Base-by-base conservation (phyloP, 345 rosid genomes). In the Citropsis articulata region DNA sequence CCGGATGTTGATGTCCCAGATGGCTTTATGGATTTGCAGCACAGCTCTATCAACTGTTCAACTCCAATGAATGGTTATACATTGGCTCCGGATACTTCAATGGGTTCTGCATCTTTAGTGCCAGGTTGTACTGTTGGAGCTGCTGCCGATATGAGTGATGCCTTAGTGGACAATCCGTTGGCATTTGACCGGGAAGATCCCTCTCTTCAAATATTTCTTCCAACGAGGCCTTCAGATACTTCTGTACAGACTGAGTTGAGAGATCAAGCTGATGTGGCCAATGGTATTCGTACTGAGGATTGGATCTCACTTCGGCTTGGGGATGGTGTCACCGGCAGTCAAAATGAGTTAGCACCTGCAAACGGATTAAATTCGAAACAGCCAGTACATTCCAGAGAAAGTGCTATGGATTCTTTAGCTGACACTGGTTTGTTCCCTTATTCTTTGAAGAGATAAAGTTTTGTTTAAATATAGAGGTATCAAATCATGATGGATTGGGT, bases 241-340 rank as follows among this genome's bases (percentile, higher is more conserved):
- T 80, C 97, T 67, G 78, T 81, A 75, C 97, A 87, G 75, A 66
- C 92, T 24, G 84, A 89, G 85, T 27, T 83, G 83, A 86, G 93
- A 81, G 90, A 88, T 82, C 91, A 86, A 80, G 89, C 84, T 83
- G 94, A 90, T 75, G 71, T 83, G 79, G 88, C 97, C 30, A 94
- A 94, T 80, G 92, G 97, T 79, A 79, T 89, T 72, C 89, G 86
- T 19, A 83, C 83, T 72, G 98, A 94, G 60, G 99, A 92, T 82
- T 96, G 97, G 97, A 90, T 94, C 67, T 96, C 98, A 70, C 97
- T 96, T 75, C 90, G 94, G 71, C 94, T 96, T 71, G 98, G 99
- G 40, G 99, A 88, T 81, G 86, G 91, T 81, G 86, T 83, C 24
- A 73, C 84, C 69, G 87, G 90, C 40, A 78, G 82, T 82, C 90